Evolutionary conservation across 176 grass and related monocot genomes (phyloP), one percentile per base, ranked within the genome.

Genomic region (Hordeum marinum): DNA sequence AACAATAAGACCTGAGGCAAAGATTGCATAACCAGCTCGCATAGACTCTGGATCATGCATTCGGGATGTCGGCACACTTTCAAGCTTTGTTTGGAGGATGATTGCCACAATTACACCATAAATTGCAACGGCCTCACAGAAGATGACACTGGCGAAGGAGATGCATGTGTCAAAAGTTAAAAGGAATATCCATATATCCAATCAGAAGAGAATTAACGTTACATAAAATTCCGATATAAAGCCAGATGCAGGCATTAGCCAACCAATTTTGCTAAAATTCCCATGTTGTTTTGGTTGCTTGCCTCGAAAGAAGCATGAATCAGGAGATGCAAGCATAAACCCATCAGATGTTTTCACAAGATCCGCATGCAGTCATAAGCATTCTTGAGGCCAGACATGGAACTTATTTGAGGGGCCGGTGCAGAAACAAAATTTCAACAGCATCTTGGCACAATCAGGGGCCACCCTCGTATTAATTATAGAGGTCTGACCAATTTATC

Each of bases 71-170:
- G 91, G 93, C 50, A 95, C 96, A 64, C 96, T 95, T 88, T 98
- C 93, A 83, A 98, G 89, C 85, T 98, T 98, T 39, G 96, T 98
- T 86, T 98, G 96, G 54, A 98, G 88, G 80, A 98, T 98, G 82
- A 98, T 98, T 74, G 93, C 96, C 75, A 98, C 96, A 4, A 98
- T 98, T 31, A 98, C 96, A 85, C 96, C 96, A 84, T 98, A 98
- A 87, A 98, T 98, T 21, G 96, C 96, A 17, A 98, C 96, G 62
- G 96, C 96, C 84, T 98, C 93, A 73, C 96, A 98, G 83, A 98
- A 95, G 75, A 98, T 95, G n/a, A 98, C 96, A 92, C 96, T 98
- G 89, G 70, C 58, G 54, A 75, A 63, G 2, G 37, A 43, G 41
- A 83, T 68, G 14, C 63, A 89, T 14, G n/a, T 74, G 85, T 77